Percentiles rank a stretch among this genome's conserved stretches.
Conservation (phyloP, 306 rosid genomes). For the Vachellia pachyceras region DNA sequence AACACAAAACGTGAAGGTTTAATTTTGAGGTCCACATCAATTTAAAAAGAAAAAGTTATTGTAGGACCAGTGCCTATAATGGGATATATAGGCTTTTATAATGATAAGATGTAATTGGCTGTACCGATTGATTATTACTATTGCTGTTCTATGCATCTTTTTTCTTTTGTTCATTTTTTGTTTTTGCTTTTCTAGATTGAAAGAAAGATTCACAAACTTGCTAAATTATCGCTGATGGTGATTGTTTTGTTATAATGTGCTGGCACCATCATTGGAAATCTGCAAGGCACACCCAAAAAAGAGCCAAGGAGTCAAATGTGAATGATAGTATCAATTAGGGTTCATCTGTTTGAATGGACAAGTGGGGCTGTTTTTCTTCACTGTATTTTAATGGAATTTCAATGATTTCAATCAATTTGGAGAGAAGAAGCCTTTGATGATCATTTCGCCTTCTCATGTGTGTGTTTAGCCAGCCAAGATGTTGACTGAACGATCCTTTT, state of each 20-base stretch:
- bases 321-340: not conserved
- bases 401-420: conserved; percentile 26
- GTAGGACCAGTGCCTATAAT: conserved; percentile 39
- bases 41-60: conserved; percentile 36
- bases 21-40: conserved; percentile 21
- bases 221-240: conserved; percentile 51
- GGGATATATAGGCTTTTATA: conserved; percentile 38
- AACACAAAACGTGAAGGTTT: not conserved
- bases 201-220: conserved; percentile 48
- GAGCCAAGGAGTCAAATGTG: conserved; percentile 17
- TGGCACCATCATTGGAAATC: conserved; percentile 55
- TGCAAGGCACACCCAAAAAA: conserved; percentile 42
- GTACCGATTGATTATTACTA: conserved; percentile 39
- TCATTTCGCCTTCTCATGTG: conserved; percentile 20
- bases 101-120: conserved; percentile 45
- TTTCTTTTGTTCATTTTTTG: not conserved
- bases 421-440: conserved; percentile 21
- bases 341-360: conserved; percentile 41
- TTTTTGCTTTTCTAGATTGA: conserved; percentile 35
- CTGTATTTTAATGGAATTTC: conserved; percentile 34
- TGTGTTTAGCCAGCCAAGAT: conserved; percentile 22
- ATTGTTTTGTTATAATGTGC: conserved; percentile 48
- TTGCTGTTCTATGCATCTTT: conserved; percentile 18
- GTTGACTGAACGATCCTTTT: conserved; percentile 22
- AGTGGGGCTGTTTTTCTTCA: conserved; percentile 39